A percentile compares a stretch with the other conserved stretches of the same genome.
Evolutionary conservation across 169 alveolate genomes (phyloP).

Genomic region (Plasmodium malariae): DNA sequence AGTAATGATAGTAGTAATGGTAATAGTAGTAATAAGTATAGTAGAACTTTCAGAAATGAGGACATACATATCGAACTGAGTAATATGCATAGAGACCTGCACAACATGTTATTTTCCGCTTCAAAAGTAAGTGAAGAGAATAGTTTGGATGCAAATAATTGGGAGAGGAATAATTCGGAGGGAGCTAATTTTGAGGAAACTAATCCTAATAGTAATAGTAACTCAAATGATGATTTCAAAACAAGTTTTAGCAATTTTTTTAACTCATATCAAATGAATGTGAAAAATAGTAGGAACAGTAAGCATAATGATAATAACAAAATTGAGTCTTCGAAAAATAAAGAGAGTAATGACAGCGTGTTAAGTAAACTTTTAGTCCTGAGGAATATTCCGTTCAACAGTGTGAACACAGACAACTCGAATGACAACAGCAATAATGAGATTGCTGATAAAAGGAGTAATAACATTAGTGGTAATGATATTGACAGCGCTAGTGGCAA

Average conservation of each 20-base stretch:
- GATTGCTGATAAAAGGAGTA: no score
- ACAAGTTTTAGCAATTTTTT: background rate
- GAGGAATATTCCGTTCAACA: conserved; percentile 62
- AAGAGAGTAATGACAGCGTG: conserved; percentile 18
- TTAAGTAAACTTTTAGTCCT: conserved; percentile 20
- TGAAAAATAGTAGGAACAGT: background rate
- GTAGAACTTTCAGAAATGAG: background rate
- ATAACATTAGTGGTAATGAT: no score
- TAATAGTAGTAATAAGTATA: background rate
- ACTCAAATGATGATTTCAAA: background rate
- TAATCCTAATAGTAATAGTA: background rate
- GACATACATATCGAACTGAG: conserved; percentile 11
- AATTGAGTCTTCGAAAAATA: background rate
- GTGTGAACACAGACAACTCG: background rate
- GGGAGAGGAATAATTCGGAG: background rate
- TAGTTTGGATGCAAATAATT: background rate
- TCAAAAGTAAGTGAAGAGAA: conserved; percentile 10
- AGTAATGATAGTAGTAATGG: background rate
- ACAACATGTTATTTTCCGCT: conserved; percentile 30
- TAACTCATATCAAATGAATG: background rate
- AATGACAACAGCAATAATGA: no score
- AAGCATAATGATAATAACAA: background rate
- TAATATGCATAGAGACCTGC: conserved; percentile 47
- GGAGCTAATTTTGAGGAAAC: background rate
- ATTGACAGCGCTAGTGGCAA: no score